Percentiles rank a stretch among this genome's conserved stretches.
Evolutionary conservation across 495 filamentous ascomycete genomes (phyloP).

Genomic region (Xeromyces bisporus): DNA sequence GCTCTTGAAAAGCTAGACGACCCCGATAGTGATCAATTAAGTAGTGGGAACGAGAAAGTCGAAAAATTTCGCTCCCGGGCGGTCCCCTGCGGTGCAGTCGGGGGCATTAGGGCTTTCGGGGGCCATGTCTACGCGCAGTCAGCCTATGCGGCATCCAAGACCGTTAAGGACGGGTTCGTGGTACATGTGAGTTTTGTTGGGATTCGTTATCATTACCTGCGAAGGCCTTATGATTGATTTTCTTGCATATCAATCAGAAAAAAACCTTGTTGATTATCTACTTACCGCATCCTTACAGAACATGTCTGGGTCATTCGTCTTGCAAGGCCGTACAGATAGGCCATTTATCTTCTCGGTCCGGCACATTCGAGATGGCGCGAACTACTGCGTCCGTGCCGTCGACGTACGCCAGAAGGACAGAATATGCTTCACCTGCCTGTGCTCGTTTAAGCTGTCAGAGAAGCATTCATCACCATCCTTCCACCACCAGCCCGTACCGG

Average conservation of each 20-base stretch:
- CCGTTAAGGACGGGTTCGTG: conserved; percentile 32
- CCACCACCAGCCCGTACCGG: conserved; percentile 23
- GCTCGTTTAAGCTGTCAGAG: conserved; percentile 44
- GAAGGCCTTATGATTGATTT: no score
- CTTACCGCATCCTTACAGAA: conserved; percentile 23
- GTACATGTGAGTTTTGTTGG: conserved; percentile 38
- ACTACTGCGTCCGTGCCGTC: conserved; percentile 43
- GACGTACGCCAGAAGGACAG: conserved; percentile 28
- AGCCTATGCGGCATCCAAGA: conserved; percentile 41
- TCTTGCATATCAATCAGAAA: conserved; percentile 1
- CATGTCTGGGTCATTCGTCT: conserved; percentile 52
- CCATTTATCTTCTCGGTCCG: conserved; percentile 45
- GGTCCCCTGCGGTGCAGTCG: conserved; percentile 15
- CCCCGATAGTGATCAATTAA: background rate
- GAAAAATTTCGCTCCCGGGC: conserved; percentile 19
- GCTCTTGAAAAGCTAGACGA: conserved; percentile 15
- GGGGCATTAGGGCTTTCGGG: conserved; percentile 32
- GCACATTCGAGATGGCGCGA: conserved; percentile 35
- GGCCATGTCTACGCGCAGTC: conserved; percentile 55
- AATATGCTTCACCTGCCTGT: conserved; percentile 42
- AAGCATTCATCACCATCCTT: conserved; percentile 10
- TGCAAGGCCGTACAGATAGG: conserved; percentile 29
- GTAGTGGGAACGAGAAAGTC: conserved; percentile 12
- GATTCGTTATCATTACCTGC: no score
- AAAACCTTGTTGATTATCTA: background rate